These are phyloP conservation scores for Sanghuangporus sanghuang DNA, from an alignment of 1,284 basidiomycete genomes.

Conservation along the genomic window DNA sequence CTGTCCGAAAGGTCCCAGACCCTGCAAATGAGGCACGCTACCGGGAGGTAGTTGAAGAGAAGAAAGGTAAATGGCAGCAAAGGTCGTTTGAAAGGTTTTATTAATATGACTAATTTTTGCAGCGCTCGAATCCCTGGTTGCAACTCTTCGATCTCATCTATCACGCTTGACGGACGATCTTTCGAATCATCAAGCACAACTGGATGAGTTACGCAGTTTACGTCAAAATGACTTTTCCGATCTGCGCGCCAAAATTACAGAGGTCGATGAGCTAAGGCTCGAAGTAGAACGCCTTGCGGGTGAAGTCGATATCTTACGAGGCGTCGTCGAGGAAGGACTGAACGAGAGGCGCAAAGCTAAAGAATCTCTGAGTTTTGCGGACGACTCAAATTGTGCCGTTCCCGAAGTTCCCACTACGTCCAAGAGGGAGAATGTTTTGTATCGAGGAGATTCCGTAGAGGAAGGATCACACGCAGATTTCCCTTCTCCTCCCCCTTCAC, in stretches of 20 bases:
- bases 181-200: conserved; percentile 62
- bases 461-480: not conserved
- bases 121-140: conserved; percentile 77
- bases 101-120: not conserved
- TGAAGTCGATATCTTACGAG: conserved; percentile 78
- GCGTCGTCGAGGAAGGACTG: conserved; percentile 79
- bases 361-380: conserved; percentile 20
- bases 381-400: not conserved
- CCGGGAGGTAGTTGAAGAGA: conserved; percentile 73
- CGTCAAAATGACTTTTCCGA: conserved; percentile 58
- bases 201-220: conserved; percentile 57
- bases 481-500: conserved; percentile 12
- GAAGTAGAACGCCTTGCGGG: conserved; percentile 74
- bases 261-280: conserved; percentile 54
- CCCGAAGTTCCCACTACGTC: not conserved
- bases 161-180: conserved; percentile 73
- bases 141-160: conserved; percentile 66
- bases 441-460: not conserved
- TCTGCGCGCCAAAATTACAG: conserved; percentile 54
- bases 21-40: conserved; percentile 46
- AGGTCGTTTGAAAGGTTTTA: not conserved
- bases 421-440: not conserved
- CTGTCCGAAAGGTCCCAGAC: conserved; percentile 27
- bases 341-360: conserved; percentile 52
- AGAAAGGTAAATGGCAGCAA: conserved; percentile 55